phyloP scores from a whole-genome alignment of 768 basidiomycete species.

The Boletales sp. region DNA sequence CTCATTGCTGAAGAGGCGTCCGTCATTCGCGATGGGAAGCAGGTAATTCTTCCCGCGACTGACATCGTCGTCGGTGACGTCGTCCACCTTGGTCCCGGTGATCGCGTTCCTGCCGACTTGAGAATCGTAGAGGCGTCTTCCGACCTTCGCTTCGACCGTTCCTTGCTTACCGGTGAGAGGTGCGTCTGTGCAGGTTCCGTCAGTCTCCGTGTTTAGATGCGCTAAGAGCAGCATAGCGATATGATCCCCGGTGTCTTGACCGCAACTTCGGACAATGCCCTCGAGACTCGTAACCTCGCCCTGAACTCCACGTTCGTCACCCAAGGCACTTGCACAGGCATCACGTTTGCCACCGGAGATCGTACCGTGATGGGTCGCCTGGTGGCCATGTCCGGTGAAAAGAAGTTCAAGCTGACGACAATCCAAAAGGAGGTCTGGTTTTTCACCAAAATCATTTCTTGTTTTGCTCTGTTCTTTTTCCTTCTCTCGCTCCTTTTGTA shows the following conservation, averaged over 20 bases:
- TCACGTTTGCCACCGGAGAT: conserved; percentile 40
- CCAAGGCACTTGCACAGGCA: conserved; percentile 38
- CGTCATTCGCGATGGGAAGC: conserved; percentile 46
- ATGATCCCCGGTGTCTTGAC: conserved; percentile 43
- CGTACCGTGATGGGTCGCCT: conserved; percentile 48
- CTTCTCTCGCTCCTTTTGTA: conserved; percentile 38
- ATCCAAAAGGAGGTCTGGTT: conserved; percentile 46
- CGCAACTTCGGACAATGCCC: conserved; percentile 44
- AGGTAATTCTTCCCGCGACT: conserved; percentile 44
- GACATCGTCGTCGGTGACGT: conserved; percentile 56
- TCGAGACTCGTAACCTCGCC: conserved; percentile 45
- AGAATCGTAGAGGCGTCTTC: conserved; percentile 47
- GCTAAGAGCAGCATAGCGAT: conserved; percentile 27
- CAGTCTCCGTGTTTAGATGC: neutral
- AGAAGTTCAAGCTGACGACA: conserved; percentile 42
- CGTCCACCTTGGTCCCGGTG: conserved; percentile 46
- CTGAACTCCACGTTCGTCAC: conserved; percentile 42
- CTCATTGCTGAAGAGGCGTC: conserved; percentile 57
- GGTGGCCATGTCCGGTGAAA: conserved; percentile 47
- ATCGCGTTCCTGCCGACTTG: conserved; percentile 58
- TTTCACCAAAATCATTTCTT: conserved; percentile 50
- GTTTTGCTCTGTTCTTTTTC: conserved; percentile 37
- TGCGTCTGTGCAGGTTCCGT: conserved; percentile 4
- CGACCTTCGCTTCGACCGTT: conserved; percentile 49
- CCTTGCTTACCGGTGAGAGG: conserved; percentile 48